phyloP scores from a whole-genome alignment of 352 stramenopile genomes.

The Pythium apleroticum region DNA sequence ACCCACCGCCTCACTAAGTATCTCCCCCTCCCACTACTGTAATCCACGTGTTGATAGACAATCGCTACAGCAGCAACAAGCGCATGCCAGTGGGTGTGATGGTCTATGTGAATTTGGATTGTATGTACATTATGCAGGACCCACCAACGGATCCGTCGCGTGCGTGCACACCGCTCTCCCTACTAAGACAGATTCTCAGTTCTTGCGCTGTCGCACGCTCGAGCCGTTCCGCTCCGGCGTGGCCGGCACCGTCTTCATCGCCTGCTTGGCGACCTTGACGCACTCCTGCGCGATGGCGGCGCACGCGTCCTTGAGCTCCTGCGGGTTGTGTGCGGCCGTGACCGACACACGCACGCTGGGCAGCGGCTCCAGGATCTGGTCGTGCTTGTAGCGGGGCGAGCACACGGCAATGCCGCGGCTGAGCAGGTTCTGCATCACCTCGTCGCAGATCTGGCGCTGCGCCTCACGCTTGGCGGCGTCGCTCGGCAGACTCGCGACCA shows the following conservation, averaged over 20 bases:
- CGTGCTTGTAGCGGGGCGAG: slow-evolving; percentile 70
- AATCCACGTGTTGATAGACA: slow-evolving; percentile 1
- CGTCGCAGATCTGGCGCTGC: slow-evolving; percentile 61
- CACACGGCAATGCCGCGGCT: slow-evolving; percentile 68
- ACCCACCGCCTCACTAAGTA: not conserved
- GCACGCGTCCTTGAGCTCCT: slow-evolving; percentile 59
- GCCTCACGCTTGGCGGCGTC: slow-evolving; percentile 51
- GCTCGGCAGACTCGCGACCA: slow-evolving; percentile 37
- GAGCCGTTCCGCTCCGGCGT: slow-evolving; percentile 23
- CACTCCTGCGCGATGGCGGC: slow-evolving; percentile 60
- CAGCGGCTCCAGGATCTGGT: slow-evolving; percentile 57
- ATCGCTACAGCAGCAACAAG: not conserved
- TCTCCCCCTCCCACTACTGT: not conserved
- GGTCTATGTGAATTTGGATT: slow-evolving; percentile 3
- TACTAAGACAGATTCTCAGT: slow-evolving; percentile 7
- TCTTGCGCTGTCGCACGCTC: slow-evolving; percentile 47
- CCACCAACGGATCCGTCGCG: not conserved
- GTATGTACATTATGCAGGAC: slow-evolving; percentile 1
- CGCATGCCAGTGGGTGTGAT: not conserved
- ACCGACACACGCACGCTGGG: slow-evolving; percentile 76
- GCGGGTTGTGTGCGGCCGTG: slow-evolving; percentile 60
- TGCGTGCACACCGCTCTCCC: not conserved
- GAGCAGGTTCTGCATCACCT: slow-evolving; percentile 62
- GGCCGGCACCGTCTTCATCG: slow-evolving; percentile 35
- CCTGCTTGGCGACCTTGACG: slow-evolving; percentile 47